Percentiles rank a stretch among this genome's conserved stretches.
Conservation (phyloP, 768 basidiomycete species). For the Kwoniella sp. region DNA sequence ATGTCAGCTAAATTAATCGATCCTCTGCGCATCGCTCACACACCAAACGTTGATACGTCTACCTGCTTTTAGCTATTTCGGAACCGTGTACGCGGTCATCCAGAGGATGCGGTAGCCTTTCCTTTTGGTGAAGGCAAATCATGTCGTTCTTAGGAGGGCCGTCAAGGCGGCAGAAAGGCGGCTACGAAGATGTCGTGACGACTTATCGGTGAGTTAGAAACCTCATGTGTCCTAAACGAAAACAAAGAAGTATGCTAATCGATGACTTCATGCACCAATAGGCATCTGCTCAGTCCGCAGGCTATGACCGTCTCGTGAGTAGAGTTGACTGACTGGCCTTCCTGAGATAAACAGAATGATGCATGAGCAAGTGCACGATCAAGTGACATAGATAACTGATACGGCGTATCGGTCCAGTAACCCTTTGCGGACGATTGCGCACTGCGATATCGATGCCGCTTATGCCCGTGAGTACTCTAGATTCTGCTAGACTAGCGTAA, state of each 20-base stretch:
- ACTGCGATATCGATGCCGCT: constrained; percentile 72
- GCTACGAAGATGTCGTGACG: constrained; percentile 3
- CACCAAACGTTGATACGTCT: too few relatives aligned
- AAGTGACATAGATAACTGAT: not conserved
- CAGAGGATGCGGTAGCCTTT: too few relatives aligned
- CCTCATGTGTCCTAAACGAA: not conserved
- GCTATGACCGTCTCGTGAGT: constrained; percentile 48
- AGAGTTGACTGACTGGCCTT: too few relatives aligned
- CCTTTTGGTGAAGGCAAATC: too few relatives aligned
- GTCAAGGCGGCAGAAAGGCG: constrained; percentile 13
- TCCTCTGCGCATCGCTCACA: too few relatives aligned
- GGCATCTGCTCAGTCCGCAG: constrained; percentile 45
- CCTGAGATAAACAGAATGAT: too few relatives aligned
- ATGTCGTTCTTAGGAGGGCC: constrained; percentile 39
- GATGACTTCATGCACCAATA: constrained; percentile 5
- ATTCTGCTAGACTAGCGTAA: constrained; percentile 63
- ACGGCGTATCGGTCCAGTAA: constrained; percentile 31
- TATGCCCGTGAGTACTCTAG: constrained; percentile 59
- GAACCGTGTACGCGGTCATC: too few relatives aligned
- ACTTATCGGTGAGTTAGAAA: constrained; percentile 12
- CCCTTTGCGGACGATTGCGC: constrained; percentile 69
- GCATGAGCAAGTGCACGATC: too few relatives aligned
- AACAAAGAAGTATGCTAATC: not conserved
- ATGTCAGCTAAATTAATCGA: too few relatives aligned
- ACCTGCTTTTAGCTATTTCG: too few relatives aligned